Percentiles rank a stretch among this genome's conserved stretches.
phyloP scores from a whole-genome alignment of 371 early-diverging fungal species.

The Choanephora cucurbitarum region DNA sequence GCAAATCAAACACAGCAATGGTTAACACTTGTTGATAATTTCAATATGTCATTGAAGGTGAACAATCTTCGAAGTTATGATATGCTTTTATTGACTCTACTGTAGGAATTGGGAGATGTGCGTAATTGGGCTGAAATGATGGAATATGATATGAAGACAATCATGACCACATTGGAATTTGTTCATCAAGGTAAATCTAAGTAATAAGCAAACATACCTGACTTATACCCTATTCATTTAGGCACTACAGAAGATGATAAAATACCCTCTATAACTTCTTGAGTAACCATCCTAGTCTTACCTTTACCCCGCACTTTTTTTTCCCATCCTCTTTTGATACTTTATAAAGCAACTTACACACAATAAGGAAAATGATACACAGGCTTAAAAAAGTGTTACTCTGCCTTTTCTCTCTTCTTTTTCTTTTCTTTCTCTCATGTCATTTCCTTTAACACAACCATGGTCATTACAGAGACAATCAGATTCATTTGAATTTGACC shows the following conservation, averaged over 20 bases:
- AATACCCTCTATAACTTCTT: neutral
- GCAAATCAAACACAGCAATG: slow-evolving; percentile 65
- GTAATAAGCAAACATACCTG: no score
- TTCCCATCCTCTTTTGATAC: no score
- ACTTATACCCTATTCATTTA: no score
- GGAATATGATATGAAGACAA: slow-evolving; percentile 35
- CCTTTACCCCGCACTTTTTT: slow-evolving; percentile 23
- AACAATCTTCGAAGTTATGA: neutral
- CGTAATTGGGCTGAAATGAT: slow-evolving; percentile 76
- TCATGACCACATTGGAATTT: slow-evolving; percentile 35
- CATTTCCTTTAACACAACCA: slow-evolving; percentile 19
- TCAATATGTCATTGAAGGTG: slow-evolving; percentile 68
- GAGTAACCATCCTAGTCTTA: slow-evolving; percentile 1
- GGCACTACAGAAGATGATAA: neutral
- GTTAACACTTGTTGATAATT: slow-evolving; percentile 60
- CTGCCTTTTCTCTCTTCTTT: slow-evolving; percentile 16
- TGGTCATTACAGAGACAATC: neutral
- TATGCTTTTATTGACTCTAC: neutral
- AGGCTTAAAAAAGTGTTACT: no score
- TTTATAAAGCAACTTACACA: no score
- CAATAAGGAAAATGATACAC: no score
- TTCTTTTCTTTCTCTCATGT: slow-evolving; percentile 4
- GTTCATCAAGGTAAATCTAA: slow-evolving; percentile 29
- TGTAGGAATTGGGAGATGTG: slow-evolving; percentile 79
- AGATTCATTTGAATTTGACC: neutral